Percentiles rank a stretch among this genome's conserved stretches.
phyloP scores from a whole-genome alignment of 192 early-diverging fungal genomes.

The Coemansia biformis region DNA sequence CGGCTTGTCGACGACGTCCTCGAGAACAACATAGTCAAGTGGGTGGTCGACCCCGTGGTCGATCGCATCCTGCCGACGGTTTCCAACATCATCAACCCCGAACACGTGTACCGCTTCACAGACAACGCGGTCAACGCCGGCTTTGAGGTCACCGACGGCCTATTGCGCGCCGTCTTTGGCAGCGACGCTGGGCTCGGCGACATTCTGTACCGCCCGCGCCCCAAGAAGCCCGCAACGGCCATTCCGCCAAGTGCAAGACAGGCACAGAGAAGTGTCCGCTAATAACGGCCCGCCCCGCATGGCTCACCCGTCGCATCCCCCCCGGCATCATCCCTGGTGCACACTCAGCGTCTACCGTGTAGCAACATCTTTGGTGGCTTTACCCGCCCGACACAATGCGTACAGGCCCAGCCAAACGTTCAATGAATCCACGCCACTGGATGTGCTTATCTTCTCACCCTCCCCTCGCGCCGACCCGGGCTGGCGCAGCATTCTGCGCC shows the following conservation, averaged over 20 bases:
- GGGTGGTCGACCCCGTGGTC: slow-evolving; percentile 42
- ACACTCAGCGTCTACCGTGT: not conserved
- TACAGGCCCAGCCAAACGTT: no score
- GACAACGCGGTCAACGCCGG: slow-evolving; percentile 49
- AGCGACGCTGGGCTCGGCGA: slow-evolving; percentile 43
- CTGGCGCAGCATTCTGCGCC: no score
- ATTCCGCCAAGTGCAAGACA: slow-evolving; percentile 1
- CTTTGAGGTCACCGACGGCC: slow-evolving; percentile 42
- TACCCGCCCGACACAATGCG: no score
- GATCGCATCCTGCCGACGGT: slow-evolving; percentile 45
- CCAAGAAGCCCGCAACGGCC: slow-evolving; percentile 45
- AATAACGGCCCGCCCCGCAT: no score
- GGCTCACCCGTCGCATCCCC: no score
- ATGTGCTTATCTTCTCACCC: no score
- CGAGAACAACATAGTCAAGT: slow-evolving; percentile 39
- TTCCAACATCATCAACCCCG: slow-evolving; percentile 42
- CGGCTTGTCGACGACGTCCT: slow-evolving; percentile 45
- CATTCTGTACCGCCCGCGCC: slow-evolving; percentile 43
- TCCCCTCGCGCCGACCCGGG: no score
- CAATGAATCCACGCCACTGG: no score
- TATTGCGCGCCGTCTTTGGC: slow-evolving; percentile 48
- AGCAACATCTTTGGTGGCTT: not conserved
- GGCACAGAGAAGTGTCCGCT: no score
- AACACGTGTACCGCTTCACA: slow-evolving; percentile 42
- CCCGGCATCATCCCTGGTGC: no score